phyloP scores from a whole-genome alignment of 1,284 basidiomycete species.

The Tylopilus sp. region DNA sequence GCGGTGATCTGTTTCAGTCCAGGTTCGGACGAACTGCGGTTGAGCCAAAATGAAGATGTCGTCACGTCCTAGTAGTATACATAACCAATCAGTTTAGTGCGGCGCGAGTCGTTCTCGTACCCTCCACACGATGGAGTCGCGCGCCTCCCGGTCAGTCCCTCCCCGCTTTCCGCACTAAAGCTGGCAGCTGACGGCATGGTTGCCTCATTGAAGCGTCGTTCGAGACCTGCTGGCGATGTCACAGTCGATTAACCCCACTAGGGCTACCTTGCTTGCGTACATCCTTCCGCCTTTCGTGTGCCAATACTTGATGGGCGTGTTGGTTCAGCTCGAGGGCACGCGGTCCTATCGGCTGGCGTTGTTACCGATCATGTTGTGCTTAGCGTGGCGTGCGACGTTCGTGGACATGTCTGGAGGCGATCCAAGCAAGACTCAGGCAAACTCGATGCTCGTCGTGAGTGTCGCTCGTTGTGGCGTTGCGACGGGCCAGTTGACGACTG shows the following conservation, averaged over 20 bases:
- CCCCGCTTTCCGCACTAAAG: background rate
- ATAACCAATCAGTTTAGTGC: conserved; percentile 1
- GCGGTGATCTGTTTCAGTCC: background rate
- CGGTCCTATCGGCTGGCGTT: conserved; percentile 21
- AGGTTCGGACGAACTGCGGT: conserved; percentile 11
- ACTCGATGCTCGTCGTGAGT: conserved; percentile 20
- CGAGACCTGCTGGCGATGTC: conserved; percentile 8
- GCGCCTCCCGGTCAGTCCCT: conserved; percentile 8
- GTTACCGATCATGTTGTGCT: conserved; percentile 14
- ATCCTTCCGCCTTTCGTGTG: conserved; percentile 23
- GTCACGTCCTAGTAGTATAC: conserved; percentile 2
- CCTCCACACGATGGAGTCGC: conserved; percentile 7
- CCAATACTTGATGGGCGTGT: conserved; percentile 28
- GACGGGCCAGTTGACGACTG: background rate
- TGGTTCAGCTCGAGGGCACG: conserved; percentile 27
- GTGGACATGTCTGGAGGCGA: conserved; percentile 23
- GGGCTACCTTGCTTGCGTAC: conserved; percentile 11
- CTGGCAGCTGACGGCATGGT: background rate
- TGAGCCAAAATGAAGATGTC: background rate
- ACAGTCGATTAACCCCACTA: conserved; percentile 5
- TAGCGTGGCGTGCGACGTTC: conserved; percentile 22
- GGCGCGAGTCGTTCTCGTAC: background rate
- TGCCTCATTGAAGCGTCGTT: background rate
- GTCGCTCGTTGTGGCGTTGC: background rate
- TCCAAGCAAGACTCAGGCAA: conserved; percentile 5